phyloP scores from a whole-genome alignment of 2,329 filamentous ascomycete genomes.

The Paecilomyces formosus region DNA sequence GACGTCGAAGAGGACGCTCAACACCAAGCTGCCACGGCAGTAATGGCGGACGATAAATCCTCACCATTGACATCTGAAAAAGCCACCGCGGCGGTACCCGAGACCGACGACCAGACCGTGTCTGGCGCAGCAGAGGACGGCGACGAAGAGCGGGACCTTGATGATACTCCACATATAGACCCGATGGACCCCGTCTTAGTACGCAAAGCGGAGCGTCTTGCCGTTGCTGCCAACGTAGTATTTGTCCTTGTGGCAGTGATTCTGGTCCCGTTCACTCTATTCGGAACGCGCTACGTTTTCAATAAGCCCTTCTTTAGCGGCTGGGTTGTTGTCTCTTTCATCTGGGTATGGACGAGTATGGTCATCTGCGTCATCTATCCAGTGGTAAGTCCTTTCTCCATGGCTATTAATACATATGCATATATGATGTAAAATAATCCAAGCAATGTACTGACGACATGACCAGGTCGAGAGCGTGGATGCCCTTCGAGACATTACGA shows the following conservation, averaged over 20 bases:
- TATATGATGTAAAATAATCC: neutral
- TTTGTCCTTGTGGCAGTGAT: constrained; percentile 31
- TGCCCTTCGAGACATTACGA: constrained; percentile 20
- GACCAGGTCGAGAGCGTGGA: constrained; percentile 23
- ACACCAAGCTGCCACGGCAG: neutral
- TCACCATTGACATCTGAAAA: neutral
- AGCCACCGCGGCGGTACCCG: neutral
- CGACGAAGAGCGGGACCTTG: constrained; percentile 35
- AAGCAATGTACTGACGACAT: neutral
- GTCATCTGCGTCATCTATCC: constrained; percentile 34
- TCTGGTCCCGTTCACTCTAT: constrained; percentile 33
- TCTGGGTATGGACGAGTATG: constrained; percentile 34
- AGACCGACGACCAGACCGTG: neutral
- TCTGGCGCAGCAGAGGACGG: constrained; percentile 22
- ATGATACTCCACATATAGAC: constrained; percentile 32
- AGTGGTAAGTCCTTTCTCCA: constrained; percentile 10
- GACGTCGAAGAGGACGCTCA: neutral
- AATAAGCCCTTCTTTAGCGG: constrained; percentile 27
- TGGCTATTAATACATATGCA: neutral
- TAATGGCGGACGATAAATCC: neutral
- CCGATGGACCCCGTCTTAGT: constrained; percentile 35
- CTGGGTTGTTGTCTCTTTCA: constrained; percentile 33
- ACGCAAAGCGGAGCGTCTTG: constrained; percentile 28
- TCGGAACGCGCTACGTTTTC: constrained; percentile 31
- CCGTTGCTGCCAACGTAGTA: constrained; percentile 25